These are phyloP conservation scores for Coccinonectria pachysandricola DNA, from an alignment of 2,329 filamentous ascomycete species.

Conservation along the genomic window DNA sequence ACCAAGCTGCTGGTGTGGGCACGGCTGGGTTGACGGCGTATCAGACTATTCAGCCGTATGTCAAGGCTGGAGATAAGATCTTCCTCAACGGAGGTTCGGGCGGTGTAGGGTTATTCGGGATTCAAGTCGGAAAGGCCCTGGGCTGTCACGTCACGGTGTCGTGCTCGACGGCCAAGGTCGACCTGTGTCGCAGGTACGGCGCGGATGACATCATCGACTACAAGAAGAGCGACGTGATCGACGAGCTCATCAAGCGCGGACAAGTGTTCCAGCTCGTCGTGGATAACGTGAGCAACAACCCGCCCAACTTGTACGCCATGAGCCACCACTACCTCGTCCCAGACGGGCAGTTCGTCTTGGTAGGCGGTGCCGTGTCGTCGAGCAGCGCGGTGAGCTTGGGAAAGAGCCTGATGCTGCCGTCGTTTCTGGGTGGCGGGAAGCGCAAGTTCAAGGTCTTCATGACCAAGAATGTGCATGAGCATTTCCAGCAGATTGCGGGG, in stretches of 20 bases:
- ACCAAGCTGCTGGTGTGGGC: conserved; percentile 32
- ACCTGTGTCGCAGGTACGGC: conserved; percentile 47
- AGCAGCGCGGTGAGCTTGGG: conserved; percentile 15
- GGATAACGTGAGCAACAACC: conserved; percentile 47
- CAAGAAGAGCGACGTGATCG: conserved; percentile 36
- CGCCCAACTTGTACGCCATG: conserved; percentile 41
- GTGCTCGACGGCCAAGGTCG: conserved; percentile 49
- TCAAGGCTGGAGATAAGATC: conserved; percentile 43
- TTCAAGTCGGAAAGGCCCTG: conserved; percentile 54
- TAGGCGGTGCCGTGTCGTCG: conserved; percentile 31
- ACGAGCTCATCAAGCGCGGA: conserved; percentile 34
- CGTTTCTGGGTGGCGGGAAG: conserved; percentile 30
- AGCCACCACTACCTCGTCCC: conserved; percentile 39
- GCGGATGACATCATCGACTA: conserved; percentile 59
- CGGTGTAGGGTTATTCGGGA: conserved; percentile 49
- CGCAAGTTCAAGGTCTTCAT: conserved; percentile 31
- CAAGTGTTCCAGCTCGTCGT: conserved; percentile 40
- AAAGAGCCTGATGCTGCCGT: conserved; percentile 18
- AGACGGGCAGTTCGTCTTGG: conserved; percentile 38
- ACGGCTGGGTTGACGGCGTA: conserved; percentile 39
- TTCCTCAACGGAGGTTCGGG: conserved; percentile 59
- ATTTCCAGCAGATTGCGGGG: conserved; percentile 39
- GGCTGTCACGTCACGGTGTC: conserved; percentile 51
- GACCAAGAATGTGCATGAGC: conserved; percentile 29
- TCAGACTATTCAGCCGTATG: conserved; percentile 35